Evolutionary conservation across 2,329 filamentous ascomycete genomes (phyloP), one percentile per base, ranked within the genome.

Genomic region (Diaporthe nobilis): DNA sequence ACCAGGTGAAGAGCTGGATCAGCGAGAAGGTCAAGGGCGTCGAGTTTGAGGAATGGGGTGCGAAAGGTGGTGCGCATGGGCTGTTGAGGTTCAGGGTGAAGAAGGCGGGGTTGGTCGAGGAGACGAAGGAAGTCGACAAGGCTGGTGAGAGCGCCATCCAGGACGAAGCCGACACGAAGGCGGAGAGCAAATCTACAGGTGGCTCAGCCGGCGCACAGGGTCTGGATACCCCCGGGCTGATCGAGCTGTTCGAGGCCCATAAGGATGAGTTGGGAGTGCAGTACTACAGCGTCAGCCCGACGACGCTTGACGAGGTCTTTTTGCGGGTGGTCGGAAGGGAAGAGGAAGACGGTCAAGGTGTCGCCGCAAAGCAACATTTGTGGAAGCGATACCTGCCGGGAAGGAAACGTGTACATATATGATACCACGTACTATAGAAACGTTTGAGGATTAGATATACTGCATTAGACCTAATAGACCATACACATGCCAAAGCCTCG

Each of bases 221-320:
- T 76, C 90, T 91, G 17, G 75, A 77, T 28, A 77, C 73, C n/a
- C 67, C 75, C 2, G 75, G 73, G 8, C 42, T 77, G 37, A 77
- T 77, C 13, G 73, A 75, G 47, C 55, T 93, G 55, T 86, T 98
- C 1, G 96, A 98, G 84, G 90, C 92, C 79, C 88, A 92, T 77
- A 94, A 93, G 80, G 86, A 91, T 28, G 83, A 85, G 6, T 83
- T 98, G 39, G 94, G 94, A 0, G 89, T 98, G 65, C 93, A 95
- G 82, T 95, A 97, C 83, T 98, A 96, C 84, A 95, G 93, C 68
- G 95, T 98, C 78, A 94, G 91, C 75, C 94, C 95, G 34, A 97
- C 95, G 25, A 97, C 95, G 22, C 85, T 98, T 57, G 96, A 98
- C 82, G 94, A 98, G 84, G 95, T 98, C 0, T 98, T 98, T 84